These are phyloP conservation scores for Candida glaebosa DNA, from an alignment of 805 yeast genomes.

Conservation along the genomic window DNA sequence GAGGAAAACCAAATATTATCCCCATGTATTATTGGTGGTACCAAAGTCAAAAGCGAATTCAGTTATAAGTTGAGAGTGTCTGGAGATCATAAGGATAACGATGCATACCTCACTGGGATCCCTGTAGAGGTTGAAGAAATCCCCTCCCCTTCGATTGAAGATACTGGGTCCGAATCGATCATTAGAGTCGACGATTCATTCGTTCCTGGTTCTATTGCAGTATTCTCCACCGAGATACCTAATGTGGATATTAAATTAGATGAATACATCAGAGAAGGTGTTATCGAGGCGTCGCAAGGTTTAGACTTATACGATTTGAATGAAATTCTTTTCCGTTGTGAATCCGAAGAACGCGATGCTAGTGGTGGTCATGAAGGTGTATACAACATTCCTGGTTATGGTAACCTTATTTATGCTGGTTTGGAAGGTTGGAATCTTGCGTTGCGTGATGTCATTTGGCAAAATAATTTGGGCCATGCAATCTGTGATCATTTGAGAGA, in stretches of 20 bases:
- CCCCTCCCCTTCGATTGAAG: conserved; percentile 45
- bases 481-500: conserved; percentile 73
- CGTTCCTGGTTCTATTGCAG: conserved; percentile 89
- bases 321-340: conserved; percentile 70
- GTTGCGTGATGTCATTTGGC: conserved; percentile 55
- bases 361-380: conserved; percentile 70
- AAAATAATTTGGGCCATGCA: conserved; percentile 82
- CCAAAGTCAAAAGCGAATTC: conserved; percentile 54
- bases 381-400: conserved; percentile 71
- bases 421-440: conserved; percentile 88
- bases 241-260: conserved; percentile 67
- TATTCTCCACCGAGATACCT: conserved; percentile 66
- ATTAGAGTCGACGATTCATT: conserved; percentile 60
- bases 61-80: conserved; percentile 52
- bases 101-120: conserved; percentile 52
- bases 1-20: conserved; percentile 51
- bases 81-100: conserved; percentile 46
- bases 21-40: conserved; percentile 59
- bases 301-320: conserved; percentile 70
- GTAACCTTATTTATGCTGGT: conserved; percentile 81
- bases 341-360: conserved; percentile 82
- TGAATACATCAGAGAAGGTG: conserved; percentile 67
- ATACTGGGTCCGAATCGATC: conserved; percentile 45
- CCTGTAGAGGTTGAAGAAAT: conserved; percentile 61
- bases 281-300: conserved; percentile 63